Base-by-base conservation (phyloP, 257 asterid genomes). In the Solanum ossicruentum region DNA sequence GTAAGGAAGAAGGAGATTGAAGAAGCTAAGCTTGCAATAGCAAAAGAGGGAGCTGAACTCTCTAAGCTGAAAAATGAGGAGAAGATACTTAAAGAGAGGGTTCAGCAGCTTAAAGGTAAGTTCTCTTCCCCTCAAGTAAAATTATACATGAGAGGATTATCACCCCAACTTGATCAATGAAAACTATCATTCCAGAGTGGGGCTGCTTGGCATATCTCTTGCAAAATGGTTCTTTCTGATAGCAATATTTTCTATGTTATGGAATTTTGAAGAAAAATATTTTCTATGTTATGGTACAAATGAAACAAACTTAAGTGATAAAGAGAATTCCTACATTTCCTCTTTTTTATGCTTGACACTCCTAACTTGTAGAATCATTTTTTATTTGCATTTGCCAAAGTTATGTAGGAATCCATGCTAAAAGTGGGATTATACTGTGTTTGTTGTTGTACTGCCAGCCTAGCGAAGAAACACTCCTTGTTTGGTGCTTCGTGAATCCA, bases 31-130 rank as follows among this genome's bases (percentile, higher is more conserved):
- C 79, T 88, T 84, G 83, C 94, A 65, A 84, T 95, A n/a, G 89
- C 89, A 26, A 95, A 91, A 85, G 99, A 93, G 75, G 98, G 93
- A 88, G 93, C 90, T 81, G 97, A 92, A 90, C 86, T 97, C 83
- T 85, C 89, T 54, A 95, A 93, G 91, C 92, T 97, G 86, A 93
- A 89, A 86, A 86, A 81, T 66, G 96, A 95, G 84, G 98, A 97
- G 92, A 95, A 92, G 86, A 89, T 92, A 86, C 98, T 97, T 65
- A 93, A 92, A 89, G 91, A 88, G 45, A 86, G 89, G 89, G 98
- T 97, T 86, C 93, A 95, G 84, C 92, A 93, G 88, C 97, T 97
- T 63, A 92, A 89, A 90, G 97, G 99, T 97, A 92, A 63, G 16
- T 55, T 84, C 26, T 85, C 83, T 45, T 61, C 12, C 72, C 86